Evolutionary conservation across 352 stramenopile species (phyloP).

Genomic region (Phytophthora fragariae): DNA sequence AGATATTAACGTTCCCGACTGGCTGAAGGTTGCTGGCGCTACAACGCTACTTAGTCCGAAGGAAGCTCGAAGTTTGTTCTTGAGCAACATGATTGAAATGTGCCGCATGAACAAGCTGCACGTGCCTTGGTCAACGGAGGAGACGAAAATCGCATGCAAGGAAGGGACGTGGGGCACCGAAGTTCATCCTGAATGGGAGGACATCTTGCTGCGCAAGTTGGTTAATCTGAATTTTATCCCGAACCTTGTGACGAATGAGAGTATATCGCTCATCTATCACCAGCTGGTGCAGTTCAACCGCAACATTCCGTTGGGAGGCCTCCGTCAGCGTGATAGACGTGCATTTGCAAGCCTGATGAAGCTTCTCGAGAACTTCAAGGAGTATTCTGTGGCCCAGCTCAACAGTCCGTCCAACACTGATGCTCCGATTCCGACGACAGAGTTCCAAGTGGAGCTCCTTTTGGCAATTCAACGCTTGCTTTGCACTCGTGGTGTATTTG

Average conservation of each 20-base stretch:
- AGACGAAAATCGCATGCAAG: slow-evolving; percentile 87
- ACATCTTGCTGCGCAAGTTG: slow-evolving; percentile 86
- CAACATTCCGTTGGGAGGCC: slow-evolving; percentile 79
- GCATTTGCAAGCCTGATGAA: slow-evolving; percentile 87
- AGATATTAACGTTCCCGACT: slow-evolving; percentile 63
- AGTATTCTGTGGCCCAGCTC: slow-evolving; percentile 84
- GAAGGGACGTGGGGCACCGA: slow-evolving; percentile 87
- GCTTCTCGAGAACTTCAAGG: slow-evolving; percentile 85
- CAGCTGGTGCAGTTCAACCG: slow-evolving; percentile 90
- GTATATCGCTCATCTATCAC: slow-evolving; percentile 74
- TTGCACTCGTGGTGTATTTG: slow-evolving; percentile 84
- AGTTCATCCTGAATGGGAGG: slow-evolving; percentile 83
- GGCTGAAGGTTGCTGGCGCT: slow-evolving; percentile 78
- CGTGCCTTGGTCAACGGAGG: slow-evolving; percentile 87
- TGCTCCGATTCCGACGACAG: slow-evolving; percentile 78
- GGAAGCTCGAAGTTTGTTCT: slow-evolving; percentile 78
- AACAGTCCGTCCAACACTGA: slow-evolving; percentile 86
- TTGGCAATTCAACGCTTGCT: slow-evolving; percentile 83
- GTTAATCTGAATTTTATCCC: slow-evolving; percentile 82
- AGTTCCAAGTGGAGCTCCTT: slow-evolving; percentile 85
- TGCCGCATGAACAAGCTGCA: slow-evolving; percentile 90
- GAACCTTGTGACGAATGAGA: slow-evolving; percentile 83
- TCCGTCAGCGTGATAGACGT: slow-evolving; percentile 75
- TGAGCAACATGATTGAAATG: slow-evolving; percentile 91
- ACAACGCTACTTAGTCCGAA: slow-evolving; percentile 81